Base-by-base conservation (phyloP, 1,284 basidiomycete genomes). In the Anthracocystis walkeri region DNA sequence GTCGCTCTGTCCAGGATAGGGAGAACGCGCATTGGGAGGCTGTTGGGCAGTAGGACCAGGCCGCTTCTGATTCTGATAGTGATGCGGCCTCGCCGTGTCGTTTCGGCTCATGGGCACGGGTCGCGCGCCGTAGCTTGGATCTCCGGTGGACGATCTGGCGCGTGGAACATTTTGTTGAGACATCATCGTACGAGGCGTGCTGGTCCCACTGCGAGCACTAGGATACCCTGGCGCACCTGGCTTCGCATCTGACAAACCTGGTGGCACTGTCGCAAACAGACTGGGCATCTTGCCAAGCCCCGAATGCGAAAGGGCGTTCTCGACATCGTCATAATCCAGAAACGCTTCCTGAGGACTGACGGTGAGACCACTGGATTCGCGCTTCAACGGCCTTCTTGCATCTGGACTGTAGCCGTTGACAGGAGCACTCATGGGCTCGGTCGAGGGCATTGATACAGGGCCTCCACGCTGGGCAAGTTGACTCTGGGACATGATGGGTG, bases 311-410 rank as follows among this genome's bases (percentile, higher is more conserved):
- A 79, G 48, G 1, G 59, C 62, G 18, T 69, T 72, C 33, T 79
- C 78, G 11, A 77, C 74, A 11, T 73, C 65, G 41, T 79, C 67
- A 35, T 78, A 80, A 35, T 82, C 80, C 44, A 78, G 58, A 54
- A 80, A 80, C 1, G 79, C 73, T 48, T 82, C 66, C 53, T 77
- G 69, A 18, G 80, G 80, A 48, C 79, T 81, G 50, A 82, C 74
- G n/a, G 80, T 82, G 20, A 82, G 67, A n/a, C 80, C 77, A 49
- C 77, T 79, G 7, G 73, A 67, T 38, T 81, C 78, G 23, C 79
- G 62, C 46, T 68, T 71, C 23, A 81, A 27, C 10, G 72, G 58
- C 18, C 72, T 63, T 21, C 78, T 59, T 16, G 35, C 49, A 8
- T 48, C 65, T 16, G 58, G 58, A 20, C 44, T 48, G 49, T 57